Evolutionary conservation across 331 rosid genomes (phyloP).

Genomic region (Acacia pycnantha): DNA sequence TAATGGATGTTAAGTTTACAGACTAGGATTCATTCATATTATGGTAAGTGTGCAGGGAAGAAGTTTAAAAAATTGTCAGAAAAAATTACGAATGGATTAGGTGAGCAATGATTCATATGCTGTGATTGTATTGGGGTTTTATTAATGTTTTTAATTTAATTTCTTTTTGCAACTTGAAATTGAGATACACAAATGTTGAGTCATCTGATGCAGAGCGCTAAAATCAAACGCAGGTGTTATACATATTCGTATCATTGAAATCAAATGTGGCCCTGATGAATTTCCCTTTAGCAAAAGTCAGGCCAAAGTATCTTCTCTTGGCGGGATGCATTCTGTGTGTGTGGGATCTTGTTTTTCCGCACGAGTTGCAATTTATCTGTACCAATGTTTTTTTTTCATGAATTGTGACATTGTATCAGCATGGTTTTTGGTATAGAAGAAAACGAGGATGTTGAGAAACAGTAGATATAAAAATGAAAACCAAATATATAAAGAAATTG

Average conservation of each 20-base stretch:
- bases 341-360: background rate
- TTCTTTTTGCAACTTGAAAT: background rate
- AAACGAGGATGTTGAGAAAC: background rate
- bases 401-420: background rate
- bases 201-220: background rate
- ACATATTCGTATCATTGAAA: background rate
- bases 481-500: background rate
- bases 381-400: background rate
- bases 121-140: background rate
- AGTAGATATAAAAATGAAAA: background rate
- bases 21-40: background rate
- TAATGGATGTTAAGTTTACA: background rate
- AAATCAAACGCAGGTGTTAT: background rate
- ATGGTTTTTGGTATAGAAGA: background rate
- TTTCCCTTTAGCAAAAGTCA: conserved; percentile 1
- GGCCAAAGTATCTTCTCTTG: background rate
- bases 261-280: background rate
- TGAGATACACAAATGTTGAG: background rate
- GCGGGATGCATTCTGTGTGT: background rate
- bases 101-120: background rate
- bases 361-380: background rate
- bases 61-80: background rate
- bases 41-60: background rate
- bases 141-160: background rate
- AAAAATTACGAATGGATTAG: background rate